Conservation (phyloP, 495 filamentous ascomycete species). For the Chaetomium fimeti region DNA sequence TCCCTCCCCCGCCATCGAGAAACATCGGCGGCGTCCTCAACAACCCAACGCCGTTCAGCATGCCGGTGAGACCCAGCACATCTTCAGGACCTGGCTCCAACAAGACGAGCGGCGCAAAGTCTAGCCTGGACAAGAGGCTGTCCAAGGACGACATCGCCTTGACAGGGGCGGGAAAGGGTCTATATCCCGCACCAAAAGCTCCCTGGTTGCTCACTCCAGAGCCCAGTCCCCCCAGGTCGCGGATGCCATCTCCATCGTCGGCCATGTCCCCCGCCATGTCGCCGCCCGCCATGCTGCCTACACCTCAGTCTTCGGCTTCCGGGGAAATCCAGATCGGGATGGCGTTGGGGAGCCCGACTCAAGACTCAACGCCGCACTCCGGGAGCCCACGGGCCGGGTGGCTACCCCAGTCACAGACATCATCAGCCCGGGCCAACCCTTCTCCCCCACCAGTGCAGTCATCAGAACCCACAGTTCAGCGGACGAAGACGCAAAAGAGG, state of each 20-base stretch:
- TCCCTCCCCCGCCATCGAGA: slow-evolving; percentile 36
- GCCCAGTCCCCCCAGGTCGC: slow-evolving; percentile 34
- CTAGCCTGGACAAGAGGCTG: slow-evolving; percentile 40
- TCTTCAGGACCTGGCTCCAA: slow-evolving; percentile 35
- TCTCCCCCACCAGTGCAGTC: slow-evolving; percentile 31
- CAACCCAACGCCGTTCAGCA: slow-evolving; percentile 31
- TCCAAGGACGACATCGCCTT: slow-evolving; percentile 55
- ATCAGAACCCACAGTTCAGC: slow-evolving; percentile 37
- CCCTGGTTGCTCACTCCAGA: slow-evolving; percentile 48
- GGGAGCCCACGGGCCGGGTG: slow-evolving; percentile 23
- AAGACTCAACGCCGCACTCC: not conserved
- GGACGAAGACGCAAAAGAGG: slow-evolving; percentile 47
- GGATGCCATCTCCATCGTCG: slow-evolving; percentile 27
- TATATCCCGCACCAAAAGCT: slow-evolving; percentile 27
- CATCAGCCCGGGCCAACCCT: slow-evolving; percentile 21
- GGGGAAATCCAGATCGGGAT: slow-evolving; percentile 52
- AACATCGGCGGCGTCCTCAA: slow-evolving; percentile 26
- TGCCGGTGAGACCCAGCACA: slow-evolving; percentile 45
- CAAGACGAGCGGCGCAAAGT: slow-evolving; percentile 22
- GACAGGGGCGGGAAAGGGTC: slow-evolving; percentile 27
- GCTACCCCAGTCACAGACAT: slow-evolving; percentile 25
- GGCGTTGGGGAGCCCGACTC: slow-evolving; percentile 56
- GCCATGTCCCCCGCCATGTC: slow-evolving; percentile 30
- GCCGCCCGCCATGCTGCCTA: slow-evolving; percentile 34
- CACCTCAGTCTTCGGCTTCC: slow-evolving; percentile 44